Conservation (phyloP, 331 rosid genomes). For the Phaseolus coccineus region DNA sequence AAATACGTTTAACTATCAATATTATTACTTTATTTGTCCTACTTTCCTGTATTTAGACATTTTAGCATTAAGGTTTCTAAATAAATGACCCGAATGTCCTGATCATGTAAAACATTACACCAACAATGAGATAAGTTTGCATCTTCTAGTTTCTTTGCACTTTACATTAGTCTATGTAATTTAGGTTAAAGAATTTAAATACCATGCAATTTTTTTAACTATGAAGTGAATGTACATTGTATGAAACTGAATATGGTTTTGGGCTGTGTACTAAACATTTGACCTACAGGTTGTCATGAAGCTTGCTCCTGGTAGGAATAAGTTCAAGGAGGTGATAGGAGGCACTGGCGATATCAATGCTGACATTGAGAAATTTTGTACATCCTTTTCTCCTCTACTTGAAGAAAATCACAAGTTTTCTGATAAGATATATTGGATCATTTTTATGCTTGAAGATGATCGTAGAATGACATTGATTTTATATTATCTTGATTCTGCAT, state of each 20-base stretch:
- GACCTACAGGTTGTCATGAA: constrained; percentile 84
- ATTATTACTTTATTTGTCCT: background rate
- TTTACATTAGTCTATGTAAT: background rate
- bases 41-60: background rate
- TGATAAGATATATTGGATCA: constrained; percentile 44
- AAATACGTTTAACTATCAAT: background rate
- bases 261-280: constrained; percentile 37
- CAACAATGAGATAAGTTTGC: background rate
- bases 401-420: constrained; percentile 88
- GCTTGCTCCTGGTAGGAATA: constrained; percentile 97
- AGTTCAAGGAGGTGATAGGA: constrained; percentile 89
- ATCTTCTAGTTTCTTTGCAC: constrained; percentile 1
- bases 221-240: background rate
- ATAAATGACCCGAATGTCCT: background rate
- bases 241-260: background rate
- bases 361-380: constrained; percentile 82
- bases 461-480: background rate
- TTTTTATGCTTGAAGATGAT: constrained; percentile 25
- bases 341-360: constrained; percentile 69
- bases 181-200: background rate
- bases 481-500: background rate
- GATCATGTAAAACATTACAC: constrained; percentile 2
- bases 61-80: background rate
- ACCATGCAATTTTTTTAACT: background rate
- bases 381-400: constrained; percentile 71